Conservation (phyloP, 305 asterid species). For the Andrographis paniculata region DNA sequence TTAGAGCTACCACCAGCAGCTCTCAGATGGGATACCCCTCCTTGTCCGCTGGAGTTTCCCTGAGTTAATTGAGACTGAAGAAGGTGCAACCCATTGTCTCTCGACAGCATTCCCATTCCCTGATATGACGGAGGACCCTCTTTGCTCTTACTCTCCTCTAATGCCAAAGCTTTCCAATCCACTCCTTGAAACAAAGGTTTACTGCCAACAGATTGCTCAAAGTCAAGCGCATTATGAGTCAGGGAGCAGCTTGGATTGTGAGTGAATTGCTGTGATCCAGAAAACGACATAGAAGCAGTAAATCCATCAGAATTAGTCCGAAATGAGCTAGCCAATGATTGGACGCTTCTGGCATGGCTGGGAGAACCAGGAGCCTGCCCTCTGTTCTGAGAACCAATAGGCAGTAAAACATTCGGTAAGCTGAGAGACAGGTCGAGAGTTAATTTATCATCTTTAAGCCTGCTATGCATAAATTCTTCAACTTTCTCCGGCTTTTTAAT, state of each 20-base stretch:
- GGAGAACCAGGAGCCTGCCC: slow-evolving; percentile 78
- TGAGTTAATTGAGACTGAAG: slow-evolving; percentile 47
- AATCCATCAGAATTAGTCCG: slow-evolving; percentile 79
- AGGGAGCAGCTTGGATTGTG: slow-evolving; percentile 97
- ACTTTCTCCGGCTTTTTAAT: slow-evolving; percentile 54
- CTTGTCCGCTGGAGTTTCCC: slow-evolving; percentile 50
- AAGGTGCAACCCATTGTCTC: slow-evolving; percentile 42
- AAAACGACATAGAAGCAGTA: slow-evolving; percentile 84
- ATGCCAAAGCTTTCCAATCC: slow-evolving; percentile 88
- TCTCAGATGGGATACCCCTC: slow-evolving; percentile 28
- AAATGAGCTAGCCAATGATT: slow-evolving; percentile 78
- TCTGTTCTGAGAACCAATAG: slow-evolving; percentile 55
- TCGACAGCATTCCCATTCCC: slow-evolving; percentile 30
- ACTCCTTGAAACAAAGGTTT: slow-evolving; percentile 92
- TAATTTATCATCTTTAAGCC: slow-evolving; percentile 68
- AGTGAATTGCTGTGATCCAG: slow-evolving; percentile 89
- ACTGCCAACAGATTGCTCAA: slow-evolving; percentile 84
- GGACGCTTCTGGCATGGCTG: slow-evolving; percentile 70
- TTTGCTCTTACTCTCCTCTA: slow-evolving; percentile 54
- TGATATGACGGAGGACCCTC: slow-evolving; percentile 41
- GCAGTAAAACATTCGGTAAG: slow-evolving; percentile 86
- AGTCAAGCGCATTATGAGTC: slow-evolving; percentile 61
- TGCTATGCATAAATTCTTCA: slow-evolving; percentile 33
- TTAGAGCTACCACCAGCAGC: slow-evolving; percentile 45
- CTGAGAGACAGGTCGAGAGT: slow-evolving; percentile 90